A percentile compares a stretch with the other conserved stretches of the same genome.
Conservation (phyloP, 1,284 basidiomycete genomes). For the Moesziomyces antarcticus region DNA sequence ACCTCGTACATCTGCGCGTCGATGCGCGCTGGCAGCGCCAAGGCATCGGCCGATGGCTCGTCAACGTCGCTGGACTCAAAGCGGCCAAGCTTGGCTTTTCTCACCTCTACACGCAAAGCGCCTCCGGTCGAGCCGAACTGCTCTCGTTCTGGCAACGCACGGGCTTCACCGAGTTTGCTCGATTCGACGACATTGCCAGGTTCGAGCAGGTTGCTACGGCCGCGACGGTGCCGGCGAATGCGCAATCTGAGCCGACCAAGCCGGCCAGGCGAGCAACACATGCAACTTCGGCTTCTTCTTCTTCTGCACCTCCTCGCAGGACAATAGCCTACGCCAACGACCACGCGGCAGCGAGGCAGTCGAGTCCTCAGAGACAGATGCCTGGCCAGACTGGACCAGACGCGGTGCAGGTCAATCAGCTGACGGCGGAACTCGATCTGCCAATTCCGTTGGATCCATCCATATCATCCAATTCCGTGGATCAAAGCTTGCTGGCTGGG, state of each 20-base stretch:
- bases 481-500: not conserved
- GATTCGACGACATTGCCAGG: conserved; percentile 23
- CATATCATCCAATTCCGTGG: not conserved
- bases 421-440: conserved; percentile 9
- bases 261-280: not conserved
- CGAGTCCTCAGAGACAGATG: not conserved
- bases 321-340: not conserved
- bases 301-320: not conserved
- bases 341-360: not conserved
- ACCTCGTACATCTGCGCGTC: conserved; percentile 30
- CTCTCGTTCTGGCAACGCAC: conserved; percentile 27
- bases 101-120: conserved; percentile 35
- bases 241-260: not conserved
- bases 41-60: conserved; percentile 47
- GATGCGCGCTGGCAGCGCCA: conserved; percentile 28
- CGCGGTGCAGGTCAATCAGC: conserved; percentile 1
- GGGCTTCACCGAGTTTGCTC: conserved; percentile 35
- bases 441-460: conserved; percentile 21
- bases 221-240: not conserved
- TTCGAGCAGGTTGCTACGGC: conserved; percentile 23
- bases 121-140: conserved; percentile 9
- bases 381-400: not conserved
- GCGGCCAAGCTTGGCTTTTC: conserved; percentile 42
- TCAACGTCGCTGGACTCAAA: conserved; percentile 34
- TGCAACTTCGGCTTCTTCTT: not conserved